These are phyloP conservation scores for Xylariaceae sp. DNA, from an alignment of 2,329 filamentous ascomycete genomes.

Conservation along the genomic window DNA sequence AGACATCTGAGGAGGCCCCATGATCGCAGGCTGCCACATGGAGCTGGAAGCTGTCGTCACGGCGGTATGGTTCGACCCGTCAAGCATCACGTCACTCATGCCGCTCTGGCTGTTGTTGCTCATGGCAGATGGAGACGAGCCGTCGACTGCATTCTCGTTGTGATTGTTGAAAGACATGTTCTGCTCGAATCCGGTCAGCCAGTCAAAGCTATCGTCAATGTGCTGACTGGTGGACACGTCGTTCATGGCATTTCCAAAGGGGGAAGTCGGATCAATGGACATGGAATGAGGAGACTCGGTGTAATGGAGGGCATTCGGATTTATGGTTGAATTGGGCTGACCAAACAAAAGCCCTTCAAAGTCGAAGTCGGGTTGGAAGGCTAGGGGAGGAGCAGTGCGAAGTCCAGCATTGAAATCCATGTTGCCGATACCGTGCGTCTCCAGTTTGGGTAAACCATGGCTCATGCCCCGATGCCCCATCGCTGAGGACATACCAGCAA, in stretches of 20 bases:
- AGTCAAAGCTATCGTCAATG: conserved; percentile 79
- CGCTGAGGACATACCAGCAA: conserved; percentile 66
- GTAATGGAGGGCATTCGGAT: conserved; percentile 76
- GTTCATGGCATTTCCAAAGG: conserved; percentile 53
- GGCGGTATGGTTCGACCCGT: conserved; percentile 66
- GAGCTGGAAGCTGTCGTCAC: conserved; percentile 48
- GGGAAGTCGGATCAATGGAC: conserved; percentile 57
- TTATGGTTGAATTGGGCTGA: conserved; percentile 59
- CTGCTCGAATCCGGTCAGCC: conserved; percentile 75
- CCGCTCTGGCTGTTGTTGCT: conserved; percentile 91
- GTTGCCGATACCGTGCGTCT: conserved; percentile 66
- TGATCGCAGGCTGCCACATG: conserved; percentile 67
- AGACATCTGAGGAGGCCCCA: conserved; percentile 63
- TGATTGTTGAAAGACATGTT: conserved; percentile 65
- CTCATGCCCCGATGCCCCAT: conserved; percentile 62
- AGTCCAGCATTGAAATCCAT: conserved; percentile 65
- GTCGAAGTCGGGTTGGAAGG: conserved; percentile 62
- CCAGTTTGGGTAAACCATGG: conserved; percentile 74
- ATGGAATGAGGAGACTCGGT: conserved; percentile 69
- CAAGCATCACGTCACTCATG: conserved; percentile 86
- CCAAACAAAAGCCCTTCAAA: conserved; percentile 69
- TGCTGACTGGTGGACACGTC: conserved; percentile 54
- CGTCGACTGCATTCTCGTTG: conserved; percentile 80
- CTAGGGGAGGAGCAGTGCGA: conserved; percentile 68
- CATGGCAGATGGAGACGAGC: conserved; percentile 91